A percentile compares a stretch with the other conserved stretches of the same genome.
Evolutionary conservation across 2,329 filamentous ascomycete species (phyloP).

Genomic region (Lachnellula hyalina): DNA sequence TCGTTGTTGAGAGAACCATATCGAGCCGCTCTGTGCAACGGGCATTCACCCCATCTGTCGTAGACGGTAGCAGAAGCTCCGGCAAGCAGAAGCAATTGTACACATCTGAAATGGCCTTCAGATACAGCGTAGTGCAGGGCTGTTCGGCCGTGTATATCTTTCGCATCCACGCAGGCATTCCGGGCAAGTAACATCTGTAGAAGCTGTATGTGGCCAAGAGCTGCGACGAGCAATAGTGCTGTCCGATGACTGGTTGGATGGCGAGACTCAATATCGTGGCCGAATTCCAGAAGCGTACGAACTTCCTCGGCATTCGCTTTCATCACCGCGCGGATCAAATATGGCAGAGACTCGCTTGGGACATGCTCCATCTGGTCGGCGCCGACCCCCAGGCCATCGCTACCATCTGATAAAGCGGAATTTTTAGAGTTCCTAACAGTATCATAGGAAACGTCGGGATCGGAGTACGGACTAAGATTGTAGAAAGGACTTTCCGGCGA

Average conservation of each 20-base stretch:
- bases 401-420: background rate
- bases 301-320: background rate
- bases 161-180: background rate
- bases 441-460: no score
- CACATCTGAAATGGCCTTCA: background rate
- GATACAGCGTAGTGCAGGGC: slow-evolving; percentile 1
- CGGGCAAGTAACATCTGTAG: background rate
- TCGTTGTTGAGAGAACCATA: background rate
- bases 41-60: background rate
- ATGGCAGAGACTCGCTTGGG: background rate
- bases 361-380: background rate
- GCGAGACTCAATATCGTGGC: background rate
- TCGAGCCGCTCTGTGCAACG: background rate
- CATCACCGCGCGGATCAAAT: background rate
- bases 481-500: no score
- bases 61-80: background rate
- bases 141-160: background rate
- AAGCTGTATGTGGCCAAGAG: background rate
- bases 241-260: background rate
- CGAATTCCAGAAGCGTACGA: background rate
- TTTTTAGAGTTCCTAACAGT: no score
- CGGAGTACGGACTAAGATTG: no score
- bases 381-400: background rate
- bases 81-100: background rate
- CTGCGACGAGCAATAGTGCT: background rate